phyloP scores from a whole-genome alignment of 805 yeast species.

The Yamadazyma olivae region DNA sequence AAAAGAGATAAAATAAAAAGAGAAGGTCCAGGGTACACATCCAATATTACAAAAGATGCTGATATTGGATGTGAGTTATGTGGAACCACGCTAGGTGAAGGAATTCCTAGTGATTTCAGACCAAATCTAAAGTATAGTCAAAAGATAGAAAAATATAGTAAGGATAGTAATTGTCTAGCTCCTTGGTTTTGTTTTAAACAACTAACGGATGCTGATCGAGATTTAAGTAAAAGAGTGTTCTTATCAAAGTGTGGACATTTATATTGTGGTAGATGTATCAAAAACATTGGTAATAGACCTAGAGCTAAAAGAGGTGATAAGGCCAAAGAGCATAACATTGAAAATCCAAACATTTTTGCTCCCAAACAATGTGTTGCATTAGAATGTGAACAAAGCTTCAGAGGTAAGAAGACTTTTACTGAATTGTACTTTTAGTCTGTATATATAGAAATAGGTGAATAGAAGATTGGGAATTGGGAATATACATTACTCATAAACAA shows the following conservation, averaged over 20 bases:
- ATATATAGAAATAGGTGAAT: background rate
- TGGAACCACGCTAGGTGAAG: slow-evolving; percentile 69
- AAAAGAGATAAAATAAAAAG: slow-evolving; percentile 23
- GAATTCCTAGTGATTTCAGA: slow-evolving; percentile 54
- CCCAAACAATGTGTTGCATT: slow-evolving; percentile 58
- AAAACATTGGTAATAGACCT: slow-evolving; percentile 53
- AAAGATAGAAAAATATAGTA: slow-evolving; percentile 20
- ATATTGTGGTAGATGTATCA: slow-evolving; percentile 83
- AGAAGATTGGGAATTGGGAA: too few species aligned
- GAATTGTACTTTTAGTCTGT: slow-evolving; percentile 42
- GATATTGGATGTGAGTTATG: slow-evolving; percentile 55
- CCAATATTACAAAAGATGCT: slow-evolving; percentile 19
- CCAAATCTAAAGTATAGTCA: slow-evolving; percentile 31
- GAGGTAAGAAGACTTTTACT: slow-evolving; percentile 46
- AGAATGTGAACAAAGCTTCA: slow-evolving; percentile 44
- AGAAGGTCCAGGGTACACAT: slow-evolving; percentile 28
- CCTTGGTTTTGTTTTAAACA: slow-evolving; percentile 58
- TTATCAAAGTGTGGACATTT: slow-evolving; percentile 76
- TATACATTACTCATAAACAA: slow-evolving; percentile 1
- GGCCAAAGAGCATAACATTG: slow-evolving; percentile 15
- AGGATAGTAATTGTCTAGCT: slow-evolving; percentile 41
- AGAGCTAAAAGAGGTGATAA: slow-evolving; percentile 12
- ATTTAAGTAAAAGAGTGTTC: slow-evolving; percentile 35
- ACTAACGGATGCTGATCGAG: slow-evolving; percentile 22
- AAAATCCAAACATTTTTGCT: slow-evolving; percentile 42